Base-by-base conservation (phyloP, 768 basidiomycete species). In the Mycena crocata region DNA sequence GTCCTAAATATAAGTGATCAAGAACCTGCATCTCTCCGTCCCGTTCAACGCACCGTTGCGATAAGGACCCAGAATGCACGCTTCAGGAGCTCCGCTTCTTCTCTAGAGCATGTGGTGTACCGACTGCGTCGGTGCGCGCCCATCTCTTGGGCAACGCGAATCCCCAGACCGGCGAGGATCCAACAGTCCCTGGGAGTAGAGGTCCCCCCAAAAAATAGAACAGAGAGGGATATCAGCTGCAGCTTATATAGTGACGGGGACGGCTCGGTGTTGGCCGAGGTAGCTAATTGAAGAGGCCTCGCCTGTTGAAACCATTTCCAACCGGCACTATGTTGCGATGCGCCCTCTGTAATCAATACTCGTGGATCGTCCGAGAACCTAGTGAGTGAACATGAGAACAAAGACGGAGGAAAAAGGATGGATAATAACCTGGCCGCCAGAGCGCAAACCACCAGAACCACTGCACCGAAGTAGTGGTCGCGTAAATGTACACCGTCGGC, bases 381-480 rank as follows among this genome's bases (percentile, higher is more conserved):
- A 64, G 77, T 75, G 24, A 15, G 28, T 8, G 21, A 45, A 31
- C 2, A 23, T 50, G 10, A 56, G 34, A 19, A 9, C 3, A 58
- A 26, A 23, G 2, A 28, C 23, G 49, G 15, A 35, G 13, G 10
- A 44, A 8, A 19, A 26, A 23, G 15, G 13, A 46, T 15, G 15
- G 28, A 28, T 35, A 5, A n/a, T 3, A 28, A 66, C 64, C 64
- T 59, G 34, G 64, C 24, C 26, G 81, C 93, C 40, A 87, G 74
- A 0, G 93, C 91, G 72, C 90, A 93, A 0, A 92, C 85, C 4
- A 88, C 77, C 12, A 94, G 82, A 50, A 94, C 86, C 0, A 85
- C 82, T 30, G 82, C 77, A 0, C 82, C 86, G 73, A 94, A 93
- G 0, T 80, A 72, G 1, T 76, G 48, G 56, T 91, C 84, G 3